A percentile compares a stretch with the other conserved stretches of the same genome.
Conservation (phyloP, 192 early-diverging fungal species). For the Lunasporangiospora selenospora region DNA sequence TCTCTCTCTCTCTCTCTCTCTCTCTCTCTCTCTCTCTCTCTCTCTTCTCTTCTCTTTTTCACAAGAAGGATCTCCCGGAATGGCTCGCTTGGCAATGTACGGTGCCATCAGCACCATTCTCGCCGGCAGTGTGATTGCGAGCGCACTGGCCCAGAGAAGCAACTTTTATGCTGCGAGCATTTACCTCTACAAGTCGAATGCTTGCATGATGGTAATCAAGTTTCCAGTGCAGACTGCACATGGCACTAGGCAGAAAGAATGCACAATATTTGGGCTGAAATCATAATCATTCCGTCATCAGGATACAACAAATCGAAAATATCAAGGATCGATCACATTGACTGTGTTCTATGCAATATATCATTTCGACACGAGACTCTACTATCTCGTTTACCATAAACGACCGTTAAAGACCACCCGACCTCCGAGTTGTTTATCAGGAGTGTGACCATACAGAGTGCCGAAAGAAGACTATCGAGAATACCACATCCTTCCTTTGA, state of each 20-base stretch:
- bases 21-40: not conserved
- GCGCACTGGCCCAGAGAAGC: constrained; percentile 69
- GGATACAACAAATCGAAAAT: too few relatives aligned
- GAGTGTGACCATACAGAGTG: too few relatives aligned
- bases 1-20: not conserved
- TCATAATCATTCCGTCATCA: too few relatives aligned
- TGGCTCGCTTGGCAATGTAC: constrained; percentile 73
- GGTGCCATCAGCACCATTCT: constrained; percentile 71
- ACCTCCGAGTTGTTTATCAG: too few relatives aligned
- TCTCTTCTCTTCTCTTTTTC: not conserved
- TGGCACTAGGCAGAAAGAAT: not conserved
- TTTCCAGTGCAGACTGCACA: not conserved
- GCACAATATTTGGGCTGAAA: too few relatives aligned
- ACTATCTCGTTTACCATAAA: not conserved
- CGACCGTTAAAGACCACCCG: too few relatives aligned
- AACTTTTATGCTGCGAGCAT: constrained; percentile 94
- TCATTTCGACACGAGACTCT: not conserved
- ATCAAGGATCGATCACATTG: too few relatives aligned
- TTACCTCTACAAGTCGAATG: constrained; percentile 86
- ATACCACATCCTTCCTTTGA: too few relatives aligned
- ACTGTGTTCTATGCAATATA: not conserved
- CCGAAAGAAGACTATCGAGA: too few relatives aligned
- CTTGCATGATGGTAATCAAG: constrained; percentile 80
- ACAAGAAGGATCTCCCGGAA: constrained; percentile 3
- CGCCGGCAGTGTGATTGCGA: constrained; percentile 65